phyloP scores from a whole-genome alignment of 2,329 filamentous ascomycete species.

The Scedosporium minutisporum region DNA sequence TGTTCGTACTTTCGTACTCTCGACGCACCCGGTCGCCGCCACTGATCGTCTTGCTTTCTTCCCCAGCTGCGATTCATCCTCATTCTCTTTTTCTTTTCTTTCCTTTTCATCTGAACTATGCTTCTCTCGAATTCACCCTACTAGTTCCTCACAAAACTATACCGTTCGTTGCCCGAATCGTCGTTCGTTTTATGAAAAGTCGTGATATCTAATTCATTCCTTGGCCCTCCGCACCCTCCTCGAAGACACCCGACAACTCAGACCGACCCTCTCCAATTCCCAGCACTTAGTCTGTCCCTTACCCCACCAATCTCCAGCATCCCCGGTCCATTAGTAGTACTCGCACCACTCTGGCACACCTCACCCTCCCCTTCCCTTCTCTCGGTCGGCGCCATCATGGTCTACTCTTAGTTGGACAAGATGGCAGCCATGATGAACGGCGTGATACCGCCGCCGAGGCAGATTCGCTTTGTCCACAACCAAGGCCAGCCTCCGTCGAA shows the following conservation, averaged over 20 bases:
- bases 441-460: conserved; percentile 35
- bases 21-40: background rate
- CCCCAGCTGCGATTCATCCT: background rate
- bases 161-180: background rate
- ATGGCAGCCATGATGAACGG: conserved; percentile 38
- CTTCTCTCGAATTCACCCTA: background rate
- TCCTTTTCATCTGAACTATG: background rate
- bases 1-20: background rate
- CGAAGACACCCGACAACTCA: background rate
- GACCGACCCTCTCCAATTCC: background rate
- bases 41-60: background rate
- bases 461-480: conserved; percentile 73
- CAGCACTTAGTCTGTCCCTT: background rate
- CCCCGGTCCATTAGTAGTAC: background rate
- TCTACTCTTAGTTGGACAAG: conserved; percentile 14
- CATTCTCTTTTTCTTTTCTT: background rate
- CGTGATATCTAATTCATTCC: background rate
- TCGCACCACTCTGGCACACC: background rate
- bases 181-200: background rate
- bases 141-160: background rate
- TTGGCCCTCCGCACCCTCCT: background rate
- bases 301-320: background rate
- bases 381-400: conserved; percentile 22
- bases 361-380: background rate
- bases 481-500: conserved; percentile 75